Evolutionary conservation across 495 filamentous ascomycete genomes (phyloP), one percentile per base, ranked within the genome.

Genomic region (Xylaria longipes): DNA sequence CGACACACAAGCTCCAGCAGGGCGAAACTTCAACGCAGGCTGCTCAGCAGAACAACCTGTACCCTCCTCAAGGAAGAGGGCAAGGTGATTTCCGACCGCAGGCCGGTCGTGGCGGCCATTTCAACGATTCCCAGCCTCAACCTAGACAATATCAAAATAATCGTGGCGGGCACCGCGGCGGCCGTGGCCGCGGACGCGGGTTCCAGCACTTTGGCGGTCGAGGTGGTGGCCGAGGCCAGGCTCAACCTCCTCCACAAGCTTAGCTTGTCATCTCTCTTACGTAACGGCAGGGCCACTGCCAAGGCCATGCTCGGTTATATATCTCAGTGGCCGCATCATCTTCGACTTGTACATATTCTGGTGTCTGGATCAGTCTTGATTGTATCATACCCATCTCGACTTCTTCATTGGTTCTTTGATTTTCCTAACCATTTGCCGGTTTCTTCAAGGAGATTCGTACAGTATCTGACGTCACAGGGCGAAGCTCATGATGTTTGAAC

Each of bases 141-240:
- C 64, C 72, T 31, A 31, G 69, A 72, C 77, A 77, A 65, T 82
- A 80, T 60, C 85, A 86, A 70, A 75, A 77, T 66, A 79, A 76
- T 65, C 82, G 84, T 25, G 82, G 82, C 39, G 60, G 54, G 69
- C 77, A 76, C 56, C 82, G 81, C 50, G 79, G 82, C 56, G 80
- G 76, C 27, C 79, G 80, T 69, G 80, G 80, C 11, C 78, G 79
- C 48, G 80, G 83, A 46, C 75, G 77, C 8, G 75, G 75, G 15
- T 79, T 79, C 61, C 78, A 79, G 48, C 77, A 78, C 39, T 85
- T 81, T 52, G 79, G 84, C 71, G 80, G 82, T 64, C 82, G 79
- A 63, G 79, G 80, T 37, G 82, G 82, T 31, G 82, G 83, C 58
- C 81, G 84, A 37, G 84, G 83, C n/a, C 81, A 81, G 66, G 62